Conservation (phyloP, 306 rosid genomes). For the Chamaecrista fasciculata region DNA sequence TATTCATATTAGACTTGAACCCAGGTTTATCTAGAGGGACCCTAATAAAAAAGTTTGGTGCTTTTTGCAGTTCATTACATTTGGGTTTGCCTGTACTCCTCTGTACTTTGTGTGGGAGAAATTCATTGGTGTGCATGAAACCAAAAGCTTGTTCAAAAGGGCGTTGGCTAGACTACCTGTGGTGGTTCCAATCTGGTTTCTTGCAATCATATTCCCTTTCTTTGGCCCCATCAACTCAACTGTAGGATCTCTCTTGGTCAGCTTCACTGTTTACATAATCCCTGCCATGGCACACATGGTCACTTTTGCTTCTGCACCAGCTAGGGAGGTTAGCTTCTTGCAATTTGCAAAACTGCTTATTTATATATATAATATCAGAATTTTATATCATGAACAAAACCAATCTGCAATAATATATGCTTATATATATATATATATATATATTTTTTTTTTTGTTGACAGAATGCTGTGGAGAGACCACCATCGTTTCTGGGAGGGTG, state of each 20-base stretch:
- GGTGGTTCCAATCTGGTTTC: conserved; percentile 73
- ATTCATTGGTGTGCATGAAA: conserved; percentile 52
- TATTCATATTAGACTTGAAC: background rate
- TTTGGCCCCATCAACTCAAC: conserved; percentile 76
- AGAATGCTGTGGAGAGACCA: conserved; percentile 76
- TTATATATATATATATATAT: no score
- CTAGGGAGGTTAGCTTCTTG: conserved; percentile 49
- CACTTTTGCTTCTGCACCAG: conserved; percentile 57
- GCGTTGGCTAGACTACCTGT: conserved; percentile 70
- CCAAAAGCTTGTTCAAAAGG: conserved; percentile 62
- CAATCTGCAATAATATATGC: background rate
- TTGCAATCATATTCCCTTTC: conserved; percentile 70
- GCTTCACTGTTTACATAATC: conserved; percentile 76
- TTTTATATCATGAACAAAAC: no score
- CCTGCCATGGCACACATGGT: conserved; percentile 78
- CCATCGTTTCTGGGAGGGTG: conserved; percentile 66
- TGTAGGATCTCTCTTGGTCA: conserved; percentile 74
- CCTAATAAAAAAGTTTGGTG: background rate
- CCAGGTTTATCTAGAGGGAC: background rate
- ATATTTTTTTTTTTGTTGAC: conserved; percentile 19
- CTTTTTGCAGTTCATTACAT: conserved; percentile 59
- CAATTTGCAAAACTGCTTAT: no score
- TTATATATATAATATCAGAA: no score
- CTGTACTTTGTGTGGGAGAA: conserved; percentile 83
- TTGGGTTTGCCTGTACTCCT: conserved; percentile 80